Percentiles rank a stretch among this genome's conserved stretches.
Evolutionary conservation across 2,329 filamentous ascomycete species (phyloP).

Genomic region (Rhynchosporium secalis): DNA sequence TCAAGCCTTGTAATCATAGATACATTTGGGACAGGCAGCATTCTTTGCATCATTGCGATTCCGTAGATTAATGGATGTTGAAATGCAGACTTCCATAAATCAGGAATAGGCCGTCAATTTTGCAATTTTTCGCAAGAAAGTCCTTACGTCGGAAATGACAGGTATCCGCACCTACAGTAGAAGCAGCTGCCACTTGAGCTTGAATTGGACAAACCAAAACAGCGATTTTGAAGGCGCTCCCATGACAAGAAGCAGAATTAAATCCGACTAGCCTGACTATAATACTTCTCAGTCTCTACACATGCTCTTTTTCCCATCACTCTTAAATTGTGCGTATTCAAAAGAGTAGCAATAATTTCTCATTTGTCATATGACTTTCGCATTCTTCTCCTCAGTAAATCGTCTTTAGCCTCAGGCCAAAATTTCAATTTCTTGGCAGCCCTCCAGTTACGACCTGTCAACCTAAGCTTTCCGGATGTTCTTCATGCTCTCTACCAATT

Average conservation of each 20-base stretch:
- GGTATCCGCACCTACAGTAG: too few relatives aligned
- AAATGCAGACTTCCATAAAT: neutral
- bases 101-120: neutral
- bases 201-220: too few relatives aligned
- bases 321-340: too few relatives aligned
- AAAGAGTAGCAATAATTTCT: too few relatives aligned
- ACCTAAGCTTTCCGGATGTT: slow-evolving; percentile 12
- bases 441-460: slow-evolving; percentile 5
- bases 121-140: neutral
- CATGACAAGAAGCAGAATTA: too few relatives aligned
- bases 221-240: too few relatives aligned
- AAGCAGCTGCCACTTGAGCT: too few relatives aligned
- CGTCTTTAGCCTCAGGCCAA: neutral
- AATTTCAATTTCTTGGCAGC: neutral
- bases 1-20: slow-evolving; percentile 38
- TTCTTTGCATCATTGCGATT: slow-evolving; percentile 15
- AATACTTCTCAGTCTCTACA: too few relatives aligned
- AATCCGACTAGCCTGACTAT: too few relatives aligned
- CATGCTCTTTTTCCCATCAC: too few relatives aligned
- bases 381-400: neutral
- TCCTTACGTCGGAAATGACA: neutral
- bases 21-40: slow-evolving; percentile 27
- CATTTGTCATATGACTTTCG: too few relatives aligned
- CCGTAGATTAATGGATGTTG: slow-evolving; percentile 3
- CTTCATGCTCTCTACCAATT: slow-evolving; percentile 35